These are phyloP conservation scores for Escallonia herrerae DNA, from an alignment of 129 eudicot genomes.

Conservation along the genomic window DNA sequence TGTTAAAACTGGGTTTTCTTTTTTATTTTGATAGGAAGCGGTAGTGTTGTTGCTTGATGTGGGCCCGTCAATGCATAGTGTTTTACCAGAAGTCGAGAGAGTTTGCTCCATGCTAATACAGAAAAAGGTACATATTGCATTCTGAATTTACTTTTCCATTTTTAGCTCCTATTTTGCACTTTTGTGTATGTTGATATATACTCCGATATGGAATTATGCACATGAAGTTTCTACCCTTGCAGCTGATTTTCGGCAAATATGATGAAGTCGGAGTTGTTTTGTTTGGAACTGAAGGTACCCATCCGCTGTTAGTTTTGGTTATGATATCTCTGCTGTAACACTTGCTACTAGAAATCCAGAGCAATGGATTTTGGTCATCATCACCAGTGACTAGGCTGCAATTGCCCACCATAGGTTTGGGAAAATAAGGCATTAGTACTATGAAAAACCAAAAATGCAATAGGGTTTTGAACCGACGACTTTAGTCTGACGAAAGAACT, in stretches of 20 bases:
- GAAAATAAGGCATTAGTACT: too few relatives aligned
- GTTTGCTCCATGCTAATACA: slow-evolving; percentile 76
- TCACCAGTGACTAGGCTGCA: too few relatives aligned
- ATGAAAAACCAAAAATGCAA: too few relatives aligned
- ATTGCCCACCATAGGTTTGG: too few relatives aligned
- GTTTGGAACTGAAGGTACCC: slow-evolving; percentile 86
- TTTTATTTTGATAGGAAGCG: slow-evolving; percentile 56
- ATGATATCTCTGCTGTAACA: too few relatives aligned
- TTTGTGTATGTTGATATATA: background rate
- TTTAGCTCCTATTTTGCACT: background rate
- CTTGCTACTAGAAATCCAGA: too few relatives aligned
- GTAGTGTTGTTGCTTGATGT: slow-evolving; percentile 84
- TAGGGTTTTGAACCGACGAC: too few relatives aligned
- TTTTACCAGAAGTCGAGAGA: slow-evolving; percentile 76
- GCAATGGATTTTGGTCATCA: too few relatives aligned
- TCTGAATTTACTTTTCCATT: background rate
- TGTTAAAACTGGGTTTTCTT: too few relatives aligned
- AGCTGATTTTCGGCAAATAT: slow-evolving; percentile 69
- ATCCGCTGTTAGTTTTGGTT: too few relatives aligned
- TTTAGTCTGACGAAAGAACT: too few relatives aligned
- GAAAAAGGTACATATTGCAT: slow-evolving; percentile 57
- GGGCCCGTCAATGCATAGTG: slow-evolving; percentile 82
- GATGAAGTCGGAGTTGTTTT: slow-evolving; percentile 91
- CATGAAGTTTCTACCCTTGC: slow-evolving; percentile 18
- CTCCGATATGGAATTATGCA: background rate